These are phyloP conservation scores for Pestalotiopsis sp. DNA, from an alignment of 2,329 filamentous ascomycete species.

Conservation along the genomic window DNA sequence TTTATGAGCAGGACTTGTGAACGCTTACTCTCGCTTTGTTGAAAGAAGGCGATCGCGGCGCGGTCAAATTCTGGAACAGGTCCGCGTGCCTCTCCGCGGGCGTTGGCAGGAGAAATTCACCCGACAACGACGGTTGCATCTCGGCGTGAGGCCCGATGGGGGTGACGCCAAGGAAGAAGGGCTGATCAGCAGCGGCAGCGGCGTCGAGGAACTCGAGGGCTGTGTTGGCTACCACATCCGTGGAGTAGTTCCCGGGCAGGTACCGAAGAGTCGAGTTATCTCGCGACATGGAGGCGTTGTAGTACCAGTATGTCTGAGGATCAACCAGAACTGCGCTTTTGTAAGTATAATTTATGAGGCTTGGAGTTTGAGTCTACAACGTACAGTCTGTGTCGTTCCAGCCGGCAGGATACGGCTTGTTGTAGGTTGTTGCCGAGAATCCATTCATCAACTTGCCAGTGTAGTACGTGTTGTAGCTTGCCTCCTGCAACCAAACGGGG, in stretches of 20 bases:
- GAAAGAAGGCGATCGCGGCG: slow-evolving; percentile 67
- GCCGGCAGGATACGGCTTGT: slow-evolving; percentile 57
- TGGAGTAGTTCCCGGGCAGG: slow-evolving; percentile 43
- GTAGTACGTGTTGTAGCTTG: slow-evolving; percentile 73
- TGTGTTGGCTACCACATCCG: slow-evolving; percentile 13
- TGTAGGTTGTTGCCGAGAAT: slow-evolving; percentile 63
- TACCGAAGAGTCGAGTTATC: slow-evolving; percentile 46
- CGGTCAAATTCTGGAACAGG: slow-evolving; percentile 60
- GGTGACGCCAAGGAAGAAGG: slow-evolving; percentile 4
- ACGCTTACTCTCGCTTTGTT: slow-evolving; percentile 42
- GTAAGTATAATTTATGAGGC: slow-evolving; percentile 30
- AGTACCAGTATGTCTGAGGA: slow-evolving; percentile 69
- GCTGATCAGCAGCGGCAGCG: neutral
- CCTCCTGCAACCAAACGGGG: slow-evolving; percentile 70
- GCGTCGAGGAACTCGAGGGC: neutral
- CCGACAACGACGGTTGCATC: neutral
- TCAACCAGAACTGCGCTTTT: slow-evolving; percentile 56
- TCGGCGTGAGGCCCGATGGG: slow-evolving; percentile 14
- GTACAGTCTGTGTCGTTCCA: slow-evolving; percentile 47
- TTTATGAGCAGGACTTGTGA: neutral
- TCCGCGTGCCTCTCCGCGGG: slow-evolving; percentile 61
- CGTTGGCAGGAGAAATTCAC: slow-evolving; percentile 40
- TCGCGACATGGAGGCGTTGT: slow-evolving; percentile 65
- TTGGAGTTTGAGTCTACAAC: slow-evolving; percentile 50
- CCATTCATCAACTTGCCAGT: slow-evolving; percentile 72